phyloP scores from a whole-genome alignment of 208 protist genomes.

The Trypanosoma conorhini region DNA sequence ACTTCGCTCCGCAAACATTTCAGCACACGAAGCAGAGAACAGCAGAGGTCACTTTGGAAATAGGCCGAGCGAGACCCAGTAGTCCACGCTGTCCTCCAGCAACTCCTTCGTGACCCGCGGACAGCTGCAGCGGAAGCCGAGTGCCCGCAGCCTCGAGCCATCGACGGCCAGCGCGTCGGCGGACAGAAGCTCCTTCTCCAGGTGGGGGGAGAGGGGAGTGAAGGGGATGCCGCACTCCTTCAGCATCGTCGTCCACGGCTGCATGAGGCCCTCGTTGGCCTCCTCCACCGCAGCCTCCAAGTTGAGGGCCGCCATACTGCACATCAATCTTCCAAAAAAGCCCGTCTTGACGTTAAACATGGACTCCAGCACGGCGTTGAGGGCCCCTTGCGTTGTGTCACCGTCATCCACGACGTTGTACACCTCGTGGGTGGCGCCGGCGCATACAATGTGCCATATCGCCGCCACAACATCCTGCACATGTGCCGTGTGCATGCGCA shows the following conservation, averaged over 20 bases:
- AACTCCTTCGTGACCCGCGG: constrained; percentile 38
- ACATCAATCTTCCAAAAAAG: constrained; percentile 69
- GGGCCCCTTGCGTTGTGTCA: constrained; percentile 83
- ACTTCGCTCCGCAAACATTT: too few species aligned
- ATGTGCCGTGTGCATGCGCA: constrained; percentile 93
- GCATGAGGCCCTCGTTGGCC: constrained; percentile 90
- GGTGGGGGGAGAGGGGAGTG: constrained; percentile 88
- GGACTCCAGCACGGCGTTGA: constrained; percentile 71
- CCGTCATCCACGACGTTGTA: constrained; percentile 94
- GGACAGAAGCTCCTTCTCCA: constrained; percentile 90
- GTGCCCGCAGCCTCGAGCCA: constrained; percentile 50
- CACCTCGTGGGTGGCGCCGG: constrained; percentile 34
- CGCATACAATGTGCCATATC: constrained; percentile 64
- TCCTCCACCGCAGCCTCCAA: constrained; percentile 49
- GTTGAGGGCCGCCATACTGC: constrained; percentile 61
- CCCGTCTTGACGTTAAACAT: constrained; percentile 90
- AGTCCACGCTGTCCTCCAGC: constrained; percentile 33
- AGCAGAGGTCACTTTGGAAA: constrained; percentile 23
- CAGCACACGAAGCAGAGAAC: not conserved
- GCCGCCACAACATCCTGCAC: constrained; percentile 86
- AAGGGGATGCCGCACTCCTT: constrained; percentile 59
- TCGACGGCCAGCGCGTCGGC: constrained; percentile 84
- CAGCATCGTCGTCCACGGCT: constrained; percentile 87
- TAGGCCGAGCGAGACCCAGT: constrained; percentile 30
- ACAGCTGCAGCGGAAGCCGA: constrained; percentile 44